Conservation (phyloP, 345 rosid genomes). For the Citrus hindsii region DNA sequence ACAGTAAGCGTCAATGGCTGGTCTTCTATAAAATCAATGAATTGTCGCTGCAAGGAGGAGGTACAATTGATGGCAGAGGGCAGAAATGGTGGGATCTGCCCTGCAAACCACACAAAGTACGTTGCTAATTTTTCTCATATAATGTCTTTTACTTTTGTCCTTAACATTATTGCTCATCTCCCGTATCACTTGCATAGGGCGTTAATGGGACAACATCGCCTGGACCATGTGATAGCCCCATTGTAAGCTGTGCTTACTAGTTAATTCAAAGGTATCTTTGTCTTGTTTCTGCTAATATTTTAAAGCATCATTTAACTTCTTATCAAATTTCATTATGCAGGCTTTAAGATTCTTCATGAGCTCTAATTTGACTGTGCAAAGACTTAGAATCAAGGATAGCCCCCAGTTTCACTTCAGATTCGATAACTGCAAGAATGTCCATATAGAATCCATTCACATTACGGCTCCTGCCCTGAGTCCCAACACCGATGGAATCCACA, state of each 20-base stretch:
- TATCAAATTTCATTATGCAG: conserved; percentile 26
- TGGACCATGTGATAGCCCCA: conserved; percentile 94
- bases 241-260: conserved; percentile 40
- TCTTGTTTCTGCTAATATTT: neutral
- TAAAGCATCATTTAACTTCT: neutral
- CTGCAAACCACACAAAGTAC: conserved; percentile 95
- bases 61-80: conserved; percentile 82
- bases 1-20: conserved; percentile 89
- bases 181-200: conserved; percentile 35
- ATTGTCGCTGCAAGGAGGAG: conserved; percentile 81
- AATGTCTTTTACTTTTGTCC: neutral
- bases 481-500: conserved; percentile 91
- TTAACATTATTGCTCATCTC: neutral
- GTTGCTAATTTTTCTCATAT: neutral
- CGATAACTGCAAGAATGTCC: conserved; percentile 50
- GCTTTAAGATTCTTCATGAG: conserved; percentile 60
- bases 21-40: conserved; percentile 75
- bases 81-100: conserved; percentile 99
- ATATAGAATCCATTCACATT: conserved; percentile 48
- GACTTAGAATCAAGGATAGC: conserved; percentile 61
- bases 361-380: conserved; percentile 68
- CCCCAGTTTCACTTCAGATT: conserved; percentile 86
- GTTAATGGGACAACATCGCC: conserved; percentile 56
- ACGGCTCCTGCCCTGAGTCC: conserved; percentile 82
- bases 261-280: neutral